Base-by-base conservation (phyloP, 2,329 filamentous ascomycete species). In the Sphaerulina musiva region DNA sequence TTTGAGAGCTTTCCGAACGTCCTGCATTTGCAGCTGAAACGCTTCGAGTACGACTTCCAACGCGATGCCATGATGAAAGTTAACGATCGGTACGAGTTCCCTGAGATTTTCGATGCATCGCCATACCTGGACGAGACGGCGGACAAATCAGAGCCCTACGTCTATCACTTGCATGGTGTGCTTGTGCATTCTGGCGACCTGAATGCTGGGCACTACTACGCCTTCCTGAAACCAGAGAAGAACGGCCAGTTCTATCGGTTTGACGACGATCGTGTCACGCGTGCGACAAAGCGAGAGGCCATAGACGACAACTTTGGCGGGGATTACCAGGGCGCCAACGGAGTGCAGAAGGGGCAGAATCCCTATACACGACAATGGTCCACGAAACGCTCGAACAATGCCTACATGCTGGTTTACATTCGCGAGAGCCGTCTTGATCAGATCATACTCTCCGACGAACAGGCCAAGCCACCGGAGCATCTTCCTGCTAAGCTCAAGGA, bases 21-120 rank as follows among this genome's bases (percentile, higher is more conserved):
- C 2, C 76, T 98, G 20, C 92, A 98, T 70, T 77, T 98, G 41
- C 93, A 98, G 70, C 80, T 98, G 56, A 97, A 97, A 74, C 86
- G 93, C 49, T 98, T 98, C 71, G 90, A 98, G 70, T 98, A 98
- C 73, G 93, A 98, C 72, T 87, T 96, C 65, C 86, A 95, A 63
- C 84, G 89, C 64, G 92, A 97, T 68, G 90, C 89, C 60, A 96
- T 97, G 88, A 96, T 95, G 86, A 98, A 98, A 74, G 90, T 98
- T 69, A 95, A 95, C 66, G 89, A 95, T 64, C 84, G 89, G 54
- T 92, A 93, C 73, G 89, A 95, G 66, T 95, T 93, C 62, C 89
- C 89, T 1, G 88, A 95, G 56, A 74, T 81, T 53, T 89, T 90
- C 65, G 88, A 95, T 67, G 89, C 91, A 6, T 78, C 87, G 0